Conservation (phyloP, 768 basidiomycete species). For the Russula compacta region DNA sequence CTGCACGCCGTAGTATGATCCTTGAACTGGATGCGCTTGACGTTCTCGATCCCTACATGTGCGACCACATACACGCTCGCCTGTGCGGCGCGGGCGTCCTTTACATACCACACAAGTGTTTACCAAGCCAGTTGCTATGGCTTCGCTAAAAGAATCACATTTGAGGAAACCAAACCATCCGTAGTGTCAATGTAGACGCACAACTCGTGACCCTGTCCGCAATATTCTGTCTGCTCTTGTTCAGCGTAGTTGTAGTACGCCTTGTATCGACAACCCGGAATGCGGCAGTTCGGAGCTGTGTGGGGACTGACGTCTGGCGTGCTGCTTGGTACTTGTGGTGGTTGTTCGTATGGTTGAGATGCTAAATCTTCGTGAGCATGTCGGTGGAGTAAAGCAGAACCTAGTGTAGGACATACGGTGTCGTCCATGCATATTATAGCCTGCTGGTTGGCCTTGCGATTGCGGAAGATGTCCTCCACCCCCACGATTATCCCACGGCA, state of each 20-base stretch:
- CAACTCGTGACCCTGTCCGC: conserved; percentile 11
- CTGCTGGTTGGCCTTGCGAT: neutral
- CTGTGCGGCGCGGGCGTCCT: neutral
- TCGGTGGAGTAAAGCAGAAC: neutral
- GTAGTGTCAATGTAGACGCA: neutral
- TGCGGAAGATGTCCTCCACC: neutral
- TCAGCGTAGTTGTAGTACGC: conserved; percentile 9
- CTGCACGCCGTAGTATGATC: neutral
- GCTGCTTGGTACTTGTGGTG: neutral
- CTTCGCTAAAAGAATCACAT: conserved; percentile 1
- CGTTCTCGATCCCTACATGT: neutral
- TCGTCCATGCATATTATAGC: neutral
- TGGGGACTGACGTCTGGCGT: too few species aligned
- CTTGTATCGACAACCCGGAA: neutral
- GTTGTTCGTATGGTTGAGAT: neutral
- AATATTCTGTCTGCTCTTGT: conserved; percentile 14
- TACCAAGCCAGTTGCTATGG: conserved; percentile 2
- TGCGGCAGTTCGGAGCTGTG: neutral
- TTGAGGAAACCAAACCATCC: too few species aligned
- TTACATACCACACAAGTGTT: conserved; percentile 5
- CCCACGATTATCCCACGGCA: neutral
- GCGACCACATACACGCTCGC: conserved; percentile 5
- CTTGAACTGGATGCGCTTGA: neutral
- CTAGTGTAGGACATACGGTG: neutral
- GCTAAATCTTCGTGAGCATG: neutral